Percentiles rank a stretch among this genome's conserved stretches.
phyloP scores from a whole-genome alignment of 352 stramenopile genomes.

The Globisporangium nagaii region DNA sequence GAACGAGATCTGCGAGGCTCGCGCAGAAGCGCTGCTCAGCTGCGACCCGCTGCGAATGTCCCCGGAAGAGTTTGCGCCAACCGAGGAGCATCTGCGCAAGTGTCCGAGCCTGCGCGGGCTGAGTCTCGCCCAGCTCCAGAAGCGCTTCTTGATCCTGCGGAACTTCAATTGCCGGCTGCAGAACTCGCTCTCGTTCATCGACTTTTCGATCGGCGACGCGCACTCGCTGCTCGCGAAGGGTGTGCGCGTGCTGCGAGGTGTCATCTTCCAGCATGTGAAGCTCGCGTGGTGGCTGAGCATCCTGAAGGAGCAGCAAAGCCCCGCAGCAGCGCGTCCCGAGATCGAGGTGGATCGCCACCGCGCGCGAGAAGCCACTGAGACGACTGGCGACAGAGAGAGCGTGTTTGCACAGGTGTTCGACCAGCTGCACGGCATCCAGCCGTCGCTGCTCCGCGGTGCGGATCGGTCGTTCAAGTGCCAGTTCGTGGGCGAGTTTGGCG shows the following conservation, averaged over 20 bases:
- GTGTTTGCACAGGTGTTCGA: constrained; percentile 87
- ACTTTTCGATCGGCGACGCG: constrained; percentile 64
- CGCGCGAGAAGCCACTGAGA: constrained; percentile 56
- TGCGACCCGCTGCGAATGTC: constrained; percentile 83
- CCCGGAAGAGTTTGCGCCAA: constrained; percentile 72
- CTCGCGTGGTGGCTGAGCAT: constrained; percentile 86
- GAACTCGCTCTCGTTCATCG: constrained; percentile 82
- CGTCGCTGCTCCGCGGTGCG: constrained; percentile 73
- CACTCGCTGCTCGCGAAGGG: constrained; percentile 60
- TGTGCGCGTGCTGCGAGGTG: constrained; percentile 46
- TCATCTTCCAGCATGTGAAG: constrained; percentile 87
- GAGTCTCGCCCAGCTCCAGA: constrained; percentile 53
- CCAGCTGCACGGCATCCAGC: constrained; percentile 80
- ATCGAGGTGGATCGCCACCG: constrained; percentile 84
- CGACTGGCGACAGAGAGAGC: constrained; percentile 53
- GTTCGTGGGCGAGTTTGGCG: constrained; percentile 88
- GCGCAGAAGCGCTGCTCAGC: constrained; percentile 64
- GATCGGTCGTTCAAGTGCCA: constrained; percentile 90
- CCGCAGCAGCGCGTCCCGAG: constrained; percentile 68
- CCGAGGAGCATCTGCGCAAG: constrained; percentile 51
- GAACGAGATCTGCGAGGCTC: constrained; percentile 78
- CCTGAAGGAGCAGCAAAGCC: constrained; percentile 82
- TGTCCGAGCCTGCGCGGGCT: constrained; percentile 43
- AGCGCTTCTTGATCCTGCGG: constrained; percentile 78
- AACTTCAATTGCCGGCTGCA: constrained; percentile 87